Evolutionary conservation across 202 grass and related monocot genomes (phyloP), one percentile per base, ranked within the genome.

Genomic region (Setaria viridis): DNA sequence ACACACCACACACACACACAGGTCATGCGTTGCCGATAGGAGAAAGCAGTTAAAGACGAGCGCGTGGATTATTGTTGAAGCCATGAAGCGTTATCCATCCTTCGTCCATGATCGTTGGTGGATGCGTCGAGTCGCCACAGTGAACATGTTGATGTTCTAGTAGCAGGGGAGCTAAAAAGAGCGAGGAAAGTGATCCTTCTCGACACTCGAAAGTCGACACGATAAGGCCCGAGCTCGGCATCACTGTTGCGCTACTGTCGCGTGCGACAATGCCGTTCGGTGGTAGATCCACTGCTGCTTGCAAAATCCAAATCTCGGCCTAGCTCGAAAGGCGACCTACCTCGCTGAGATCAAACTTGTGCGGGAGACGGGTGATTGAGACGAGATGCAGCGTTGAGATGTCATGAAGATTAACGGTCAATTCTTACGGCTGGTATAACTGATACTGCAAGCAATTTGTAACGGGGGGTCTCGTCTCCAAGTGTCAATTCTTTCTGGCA

Each of bases 81-180:
- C 39, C 39, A 6, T 5, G 39, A 41, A 46, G 63, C 21, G 35
- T 78, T 68, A 78, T 55, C 72, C 80, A 5, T 74, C 12, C 39
- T 70, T 41, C 54, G 67, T 76, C 34, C 48, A 12, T 63, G 55
- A 12, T 50, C 30, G 56, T 62, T 1, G 20, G 1, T 12, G 20
- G 19, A 47, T 62, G 57, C 75, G 58, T 69, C 48, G 73, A 68
- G 62, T 77, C 43, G 82, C 72, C 80, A 34, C 67, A 3, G 4
- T 42, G 13, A 46, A 33, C 35, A 3, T 20, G 14, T 3, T 33
- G 41, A 15, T 49, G 21, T 64, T 20, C 54, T 49, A 29, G 17
- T 34, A 49, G 56, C 1, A 5, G 32, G 7, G 20, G 9, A 20
- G 19, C 42, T 11, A 19, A 59, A 19, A 59, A 8, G 17, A 17